Conservation (phyloP, 163 green algal genomes). For the Chlamydomonas reinhardtii region DNA sequence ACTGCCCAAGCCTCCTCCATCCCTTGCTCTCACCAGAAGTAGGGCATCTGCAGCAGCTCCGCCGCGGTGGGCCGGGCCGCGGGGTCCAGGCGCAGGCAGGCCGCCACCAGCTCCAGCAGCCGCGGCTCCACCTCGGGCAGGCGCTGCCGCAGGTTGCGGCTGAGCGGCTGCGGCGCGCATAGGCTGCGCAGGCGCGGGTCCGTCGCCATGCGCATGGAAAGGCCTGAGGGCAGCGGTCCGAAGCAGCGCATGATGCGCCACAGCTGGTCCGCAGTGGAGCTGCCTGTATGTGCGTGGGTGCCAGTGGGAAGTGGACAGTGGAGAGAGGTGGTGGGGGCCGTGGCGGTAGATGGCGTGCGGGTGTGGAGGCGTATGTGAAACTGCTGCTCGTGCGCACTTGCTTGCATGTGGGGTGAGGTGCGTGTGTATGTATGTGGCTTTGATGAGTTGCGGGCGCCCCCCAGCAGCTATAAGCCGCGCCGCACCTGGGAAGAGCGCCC, state of each 20-base stretch:
- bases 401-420: too few species aligned
- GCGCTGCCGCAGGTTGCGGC: background rate
- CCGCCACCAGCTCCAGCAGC: constrained; percentile 23
- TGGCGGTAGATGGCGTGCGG: too few species aligned
- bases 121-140: constrained; percentile 18
- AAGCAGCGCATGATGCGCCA: constrained; percentile 7
- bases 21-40: background rate
- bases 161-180: too few species aligned
- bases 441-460: too few species aligned
- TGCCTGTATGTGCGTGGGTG: too few species aligned
- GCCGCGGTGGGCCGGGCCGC: background rate
- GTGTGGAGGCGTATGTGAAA: too few species aligned
- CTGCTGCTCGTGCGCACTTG: too few species aligned
- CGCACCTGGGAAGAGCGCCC: constrained; percentile 13
- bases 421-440: too few species aligned
- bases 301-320: too few species aligned
- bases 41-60: constrained; percentile 38
- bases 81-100: constrained; percentile 4
- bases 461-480: background rate
- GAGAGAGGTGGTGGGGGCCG: background rate
- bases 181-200: background rate
- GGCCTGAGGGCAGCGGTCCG: background rate
- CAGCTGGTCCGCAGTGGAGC: background rate
- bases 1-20: too few species aligned
- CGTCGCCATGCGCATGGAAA: background rate